phyloP scores from a whole-genome alignment of 2,329 filamentous ascomycete genomes.

The Fusarium longipes region DNA sequence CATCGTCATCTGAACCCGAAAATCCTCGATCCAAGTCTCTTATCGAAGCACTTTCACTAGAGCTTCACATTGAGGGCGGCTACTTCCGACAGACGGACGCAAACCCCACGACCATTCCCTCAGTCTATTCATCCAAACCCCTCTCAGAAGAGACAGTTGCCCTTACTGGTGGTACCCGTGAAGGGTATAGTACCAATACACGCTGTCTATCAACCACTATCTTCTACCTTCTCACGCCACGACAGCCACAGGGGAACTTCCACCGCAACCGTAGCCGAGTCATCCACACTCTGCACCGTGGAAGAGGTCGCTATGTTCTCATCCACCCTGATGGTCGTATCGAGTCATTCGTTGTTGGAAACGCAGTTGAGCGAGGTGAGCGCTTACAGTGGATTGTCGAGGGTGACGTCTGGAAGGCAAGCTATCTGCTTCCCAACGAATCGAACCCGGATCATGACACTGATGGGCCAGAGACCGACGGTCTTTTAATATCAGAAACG shows the following conservation, averaged over 20 bases:
- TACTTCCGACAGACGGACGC: constrained; percentile 73
- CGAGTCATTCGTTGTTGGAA: constrained; percentile 74
- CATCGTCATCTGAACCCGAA: constrained; percentile 33
- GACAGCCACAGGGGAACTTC: constrained; percentile 66
- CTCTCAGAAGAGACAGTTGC: constrained; percentile 52
- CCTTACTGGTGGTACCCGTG: constrained; percentile 49
- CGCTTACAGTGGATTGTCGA: constrained; percentile 75
- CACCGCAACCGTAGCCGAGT: constrained; percentile 72
- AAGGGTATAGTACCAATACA: constrained; percentile 52
- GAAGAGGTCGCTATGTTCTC: constrained; percentile 71
- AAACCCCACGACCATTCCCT: constrained; percentile 62
- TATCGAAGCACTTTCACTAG: constrained; percentile 58
- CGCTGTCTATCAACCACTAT: constrained; percentile 71
- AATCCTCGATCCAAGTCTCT: constrained; percentile 35
- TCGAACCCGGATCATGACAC: constrained; percentile 37
- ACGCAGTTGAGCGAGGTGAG: constrained; percentile 67
- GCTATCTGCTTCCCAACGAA: constrained; percentile 60
- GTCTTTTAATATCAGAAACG: constrained; percentile 74
- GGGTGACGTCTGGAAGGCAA: constrained; percentile 74
- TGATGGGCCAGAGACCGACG: constrained; percentile 54
- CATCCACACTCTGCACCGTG: constrained; percentile 73
- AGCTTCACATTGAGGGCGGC: constrained; percentile 71
- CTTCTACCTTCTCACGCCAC: constrained; percentile 71
- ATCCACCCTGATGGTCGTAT: constrained; percentile 68
- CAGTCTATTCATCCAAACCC: constrained; percentile 53